Base-by-base conservation (phyloP, 2,329 filamentous ascomycete genomes). In the Apiospora arundinis region DNA sequence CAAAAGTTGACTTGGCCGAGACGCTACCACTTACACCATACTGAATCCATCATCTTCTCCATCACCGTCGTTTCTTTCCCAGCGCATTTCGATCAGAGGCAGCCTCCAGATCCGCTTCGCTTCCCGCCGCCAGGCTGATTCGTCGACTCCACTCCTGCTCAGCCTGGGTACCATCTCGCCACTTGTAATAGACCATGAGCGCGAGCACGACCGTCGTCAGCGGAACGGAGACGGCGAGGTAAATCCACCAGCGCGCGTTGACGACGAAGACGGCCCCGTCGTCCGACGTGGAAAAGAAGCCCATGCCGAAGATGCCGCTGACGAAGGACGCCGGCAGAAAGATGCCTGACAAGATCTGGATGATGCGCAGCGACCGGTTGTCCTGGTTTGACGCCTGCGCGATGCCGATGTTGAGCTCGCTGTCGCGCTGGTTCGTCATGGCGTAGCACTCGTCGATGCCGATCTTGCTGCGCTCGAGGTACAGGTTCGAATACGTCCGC, bases 231-330 rank as follows among this genome's bases (percentile, higher is more conserved):
- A 71, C 32, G 42, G 48, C 71, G n/a, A 72, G 69, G 46, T 71
- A 72, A 5, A 72, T n/a, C 71, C 71, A 72, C 67, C 65, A 71
- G 8, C 67, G 48, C 32, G 25, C 18, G 37, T 44, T 69, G n/a
- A 70, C 69, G 12, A 66, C 67, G 11, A 69, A 71, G 12, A 69
- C 67, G 18, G 52, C 52, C 1, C 69, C 69, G 12, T 66, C 67
- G 37, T 69, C 69, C 16, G 52, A 23, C 18, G 49, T 72, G 21
- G 71, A 56, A 56, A 71, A 72, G 67, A 72, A 72, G 9, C 71
- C 70, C 69, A 72, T 72, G 42, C 71, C 71, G 46, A 72, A 72
- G 8, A 72, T 32, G 46, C 71, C 71, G 67, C 69, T 72, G 66
- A 71, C 67, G 9, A 72, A 46, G 18, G 71, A 72, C 8, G 52